A percentile compares a stretch with the other conserved stretches of the same genome.
Conservation (phyloP, 2,329 filamentous ascomycete species). For the Epichloe hybrida region DNA sequence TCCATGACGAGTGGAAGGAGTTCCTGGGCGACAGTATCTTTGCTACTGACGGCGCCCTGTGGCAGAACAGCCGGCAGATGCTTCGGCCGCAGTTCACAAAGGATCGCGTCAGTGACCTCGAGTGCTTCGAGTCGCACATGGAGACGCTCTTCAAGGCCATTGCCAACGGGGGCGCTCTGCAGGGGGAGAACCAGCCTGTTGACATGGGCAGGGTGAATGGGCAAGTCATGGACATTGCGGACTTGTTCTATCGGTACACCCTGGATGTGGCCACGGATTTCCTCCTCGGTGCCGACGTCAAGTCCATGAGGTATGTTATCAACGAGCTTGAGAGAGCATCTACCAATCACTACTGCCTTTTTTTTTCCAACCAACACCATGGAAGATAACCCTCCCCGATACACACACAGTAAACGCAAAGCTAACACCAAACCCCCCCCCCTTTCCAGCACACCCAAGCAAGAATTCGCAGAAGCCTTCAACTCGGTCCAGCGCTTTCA, state of each 20-base stretch:
- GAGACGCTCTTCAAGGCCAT: conserved; percentile 59
- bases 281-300: conserved; percentile 63
- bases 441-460: conserved; percentile 28
- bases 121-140: conserved; percentile 69
- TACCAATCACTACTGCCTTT: too few species aligned
- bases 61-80: conserved; percentile 70
- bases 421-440: neutral
- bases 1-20: conserved; percentile 29
- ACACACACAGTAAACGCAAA: neutral
- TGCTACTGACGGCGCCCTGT: conserved; percentile 67
- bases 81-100: conserved; percentile 79
- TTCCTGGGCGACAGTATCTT: conserved; percentile 47
- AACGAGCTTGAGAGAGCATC: neutral
- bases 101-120: conserved; percentile 69
- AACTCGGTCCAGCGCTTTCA: conserved; percentile 56
- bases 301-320: conserved; percentile 35
- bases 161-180: conserved; percentile 40
- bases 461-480: conserved; percentile 56
- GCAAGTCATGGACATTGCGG: conserved; percentile 52
- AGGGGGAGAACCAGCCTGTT: conserved; percentile 50
- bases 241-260: conserved; percentile 74
- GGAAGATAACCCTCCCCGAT: too few species aligned
- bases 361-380: too few species aligned
- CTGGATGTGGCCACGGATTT: conserved; percentile 82
- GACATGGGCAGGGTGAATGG: conserved; percentile 49